Conservation (phyloP, 2,329 filamentous ascomycete genomes). For the Fusarium drepaniforme region DNA sequence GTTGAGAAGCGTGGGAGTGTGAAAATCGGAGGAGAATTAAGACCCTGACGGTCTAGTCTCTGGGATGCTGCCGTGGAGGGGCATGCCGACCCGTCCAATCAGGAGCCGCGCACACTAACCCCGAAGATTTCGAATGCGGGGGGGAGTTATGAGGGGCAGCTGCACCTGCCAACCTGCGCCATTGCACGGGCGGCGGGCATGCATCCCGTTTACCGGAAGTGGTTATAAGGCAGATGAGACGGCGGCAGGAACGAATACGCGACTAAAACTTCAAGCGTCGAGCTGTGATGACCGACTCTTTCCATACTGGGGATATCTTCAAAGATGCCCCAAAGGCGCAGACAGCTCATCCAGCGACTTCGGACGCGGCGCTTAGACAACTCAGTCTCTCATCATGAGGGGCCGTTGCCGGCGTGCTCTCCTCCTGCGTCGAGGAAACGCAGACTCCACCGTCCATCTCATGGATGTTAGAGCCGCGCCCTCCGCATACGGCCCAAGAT, state of each 20-base stretch:
- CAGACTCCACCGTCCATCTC: not conserved
- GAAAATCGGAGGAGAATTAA: slow-evolving; percentile 6
- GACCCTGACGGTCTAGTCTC: slow-evolving; percentile 29
- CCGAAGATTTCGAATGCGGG: slow-evolving; percentile 41
- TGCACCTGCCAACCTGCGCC: slow-evolving; percentile 25
- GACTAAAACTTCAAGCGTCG: not conserved
- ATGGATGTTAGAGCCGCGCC: not conserved
- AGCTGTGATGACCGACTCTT: not conserved
- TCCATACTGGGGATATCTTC: not conserved
- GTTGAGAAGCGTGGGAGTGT: slow-evolving; percentile 29
- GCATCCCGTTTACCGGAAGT: not conserved
- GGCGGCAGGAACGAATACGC: not conserved
- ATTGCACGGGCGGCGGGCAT: not conserved
- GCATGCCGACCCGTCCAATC: slow-evolving; percentile 30
- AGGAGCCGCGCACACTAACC: slow-evolving; percentile 19
- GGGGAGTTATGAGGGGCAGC: slow-evolving; percentile 35
- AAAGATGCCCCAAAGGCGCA: not conserved
- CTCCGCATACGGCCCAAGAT: not conserved
- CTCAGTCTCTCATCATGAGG: not conserved
- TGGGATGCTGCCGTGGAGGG: slow-evolving; percentile 11
- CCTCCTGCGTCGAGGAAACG: slow-evolving; percentile 7
- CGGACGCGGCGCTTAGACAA: slow-evolving; percentile 3
- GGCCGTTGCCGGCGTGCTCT: slow-evolving; percentile 10
- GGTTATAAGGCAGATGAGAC: not conserved
- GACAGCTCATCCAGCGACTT: not conserved